Percentiles rank a stretch among this genome's conserved stretches.
Conservation (phyloP, 108 stramenopile genomes). For the Pseudonitzschia multistriata region DNA sequence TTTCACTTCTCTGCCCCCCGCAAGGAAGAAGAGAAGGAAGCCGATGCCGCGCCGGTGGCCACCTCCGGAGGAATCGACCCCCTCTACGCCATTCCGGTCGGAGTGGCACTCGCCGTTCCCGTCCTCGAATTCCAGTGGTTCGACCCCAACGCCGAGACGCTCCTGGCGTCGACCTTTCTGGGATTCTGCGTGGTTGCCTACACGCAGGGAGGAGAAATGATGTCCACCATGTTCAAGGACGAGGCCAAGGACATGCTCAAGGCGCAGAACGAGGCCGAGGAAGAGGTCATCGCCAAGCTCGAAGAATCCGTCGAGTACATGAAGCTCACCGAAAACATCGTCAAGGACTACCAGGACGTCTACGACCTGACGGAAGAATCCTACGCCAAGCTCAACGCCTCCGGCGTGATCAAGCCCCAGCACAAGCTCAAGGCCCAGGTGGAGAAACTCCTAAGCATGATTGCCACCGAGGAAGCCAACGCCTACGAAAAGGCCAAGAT, state of each 20-base stretch:
- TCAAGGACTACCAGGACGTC: slow-evolving; percentile 66
- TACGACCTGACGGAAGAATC: slow-evolving; percentile 57
- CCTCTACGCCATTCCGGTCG: slow-evolving; percentile 77
- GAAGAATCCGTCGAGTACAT: slow-evolving; percentile 75
- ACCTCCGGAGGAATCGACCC: slow-evolving; percentile 49
- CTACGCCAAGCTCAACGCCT: slow-evolving; percentile 79
- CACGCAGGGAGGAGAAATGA: slow-evolving; percentile 83
- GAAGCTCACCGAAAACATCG: slow-evolving; percentile 68
- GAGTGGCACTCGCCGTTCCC: slow-evolving; percentile 80
- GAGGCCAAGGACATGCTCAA: slow-evolving; percentile 69
- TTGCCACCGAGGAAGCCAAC: slow-evolving; percentile 66
- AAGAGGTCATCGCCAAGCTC: slow-evolving; percentile 73
- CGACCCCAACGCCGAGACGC: slow-evolving; percentile 81
- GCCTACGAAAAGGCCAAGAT: slow-evolving; percentile 78
- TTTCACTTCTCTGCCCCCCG: slow-evolving; percentile 70
- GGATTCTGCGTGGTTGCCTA: slow-evolving; percentile 80
- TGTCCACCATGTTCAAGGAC: slow-evolving; percentile 74
- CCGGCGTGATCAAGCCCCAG: slow-evolving; percentile 82
- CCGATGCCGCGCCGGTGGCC: slow-evolving; percentile 14
- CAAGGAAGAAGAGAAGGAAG: slow-evolving; percentile 68
- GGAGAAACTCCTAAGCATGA: slow-evolving; percentile 69
- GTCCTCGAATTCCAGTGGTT: slow-evolving; percentile 77
- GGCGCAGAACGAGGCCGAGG: slow-evolving; percentile 75
- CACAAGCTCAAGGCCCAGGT: slow-evolving; percentile 85
- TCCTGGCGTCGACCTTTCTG: slow-evolving; percentile 77